Evolutionary conservation across 805 yeast genomes (phyloP).

Genomic region (Lachancea kluyveri): DNA sequence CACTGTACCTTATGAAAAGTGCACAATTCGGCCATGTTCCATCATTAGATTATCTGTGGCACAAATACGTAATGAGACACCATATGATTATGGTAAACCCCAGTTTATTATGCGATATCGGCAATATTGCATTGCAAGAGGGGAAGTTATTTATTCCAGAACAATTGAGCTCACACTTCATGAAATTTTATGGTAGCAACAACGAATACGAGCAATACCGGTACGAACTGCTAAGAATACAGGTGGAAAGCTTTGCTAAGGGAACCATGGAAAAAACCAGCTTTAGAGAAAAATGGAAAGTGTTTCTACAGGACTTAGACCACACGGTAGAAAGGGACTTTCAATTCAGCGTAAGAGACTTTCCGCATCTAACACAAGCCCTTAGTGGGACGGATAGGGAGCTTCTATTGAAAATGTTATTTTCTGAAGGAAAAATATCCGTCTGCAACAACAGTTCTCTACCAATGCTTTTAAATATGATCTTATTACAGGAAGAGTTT

Average conservation of each 20-base stretch:
- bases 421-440: slow-evolving; percentile 13
- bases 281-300: slow-evolving; percentile 29
- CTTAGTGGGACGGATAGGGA: slow-evolving; percentile 8
- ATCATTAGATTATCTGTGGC: slow-evolving; percentile 24
- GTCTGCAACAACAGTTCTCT: slow-evolving; percentile 18
- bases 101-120: slow-evolving; percentile 19
- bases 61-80: slow-evolving; percentile 20
- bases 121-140: slow-evolving; percentile 20
- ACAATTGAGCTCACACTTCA: slow-evolving; percentile 19
- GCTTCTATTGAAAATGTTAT: slow-evolving; percentile 12
- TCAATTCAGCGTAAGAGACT: slow-evolving; percentile 20
- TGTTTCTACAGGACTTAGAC: slow-evolving; percentile 27
- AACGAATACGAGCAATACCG: slow-evolving; percentile 8
- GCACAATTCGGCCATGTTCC: slow-evolving; percentile 25
- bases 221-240: slow-evolving; percentile 20
- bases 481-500: slow-evolving; percentile 13
- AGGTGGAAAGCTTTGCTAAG: slow-evolving; percentile 26
- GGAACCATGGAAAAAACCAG: slow-evolving; percentile 13
- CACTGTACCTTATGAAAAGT: slow-evolving; percentile 18
- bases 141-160: slow-evolving; percentile 20
- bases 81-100: slow-evolving; percentile 19
- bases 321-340: slow-evolving; percentile 10
- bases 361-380: slow-evolving; percentile 19
- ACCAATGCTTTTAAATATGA: slow-evolving; percentile 22
- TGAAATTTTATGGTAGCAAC: slow-evolving; percentile 6